Evolutionary conservation across 2,329 filamentous ascomycete species (phyloP).

Genomic region (Exophiala calicioides): DNA sequence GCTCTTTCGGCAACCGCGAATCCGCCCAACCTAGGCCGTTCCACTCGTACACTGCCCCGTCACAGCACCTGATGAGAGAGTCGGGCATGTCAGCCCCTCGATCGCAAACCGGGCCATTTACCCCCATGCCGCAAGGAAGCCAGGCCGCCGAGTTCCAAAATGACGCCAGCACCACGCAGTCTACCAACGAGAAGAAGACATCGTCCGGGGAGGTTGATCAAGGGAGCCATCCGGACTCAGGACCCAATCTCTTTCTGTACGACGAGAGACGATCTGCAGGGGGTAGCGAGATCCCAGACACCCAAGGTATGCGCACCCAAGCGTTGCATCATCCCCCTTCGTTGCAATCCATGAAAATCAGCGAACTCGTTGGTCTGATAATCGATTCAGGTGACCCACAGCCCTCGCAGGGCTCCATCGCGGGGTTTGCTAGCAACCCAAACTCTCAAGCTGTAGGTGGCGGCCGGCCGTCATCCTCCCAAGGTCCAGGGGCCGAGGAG

Average conservation of each 20-base stretch:
- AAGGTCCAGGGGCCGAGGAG: constrained; percentile 16
- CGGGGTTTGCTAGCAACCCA: too few species aligned
- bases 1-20: constrained; percentile 48
- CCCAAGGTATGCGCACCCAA: constrained; percentile 53
- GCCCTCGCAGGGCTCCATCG: constrained; percentile 19
- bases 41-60: constrained; percentile 49
- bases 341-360: neutral
- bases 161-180: constrained; percentile 84
- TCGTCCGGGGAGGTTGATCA: constrained; percentile 59
- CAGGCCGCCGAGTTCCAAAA: constrained; percentile 69
- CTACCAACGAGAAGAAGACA: constrained; percentile 79
- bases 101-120: constrained; percentile 55
- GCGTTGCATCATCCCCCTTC: neutral
- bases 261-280: constrained; percentile 53
- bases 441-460: neutral
- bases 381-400: constrained; percentile 37
- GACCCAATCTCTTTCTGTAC: constrained; percentile 56
- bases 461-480: constrained; percentile 14
- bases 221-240: constrained; percentile 67
- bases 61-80: constrained; percentile 47
- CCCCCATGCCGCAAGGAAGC: constrained; percentile 59
- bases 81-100: constrained; percentile 48
- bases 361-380: constrained; percentile 4
- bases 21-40: constrained; percentile 51
- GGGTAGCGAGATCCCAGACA: constrained; percentile 64